Percentiles rank a stretch among this genome's conserved stretches.
Conservation (phyloP, 2,329 filamentous ascomycete species). For the Cladosporium sp. region DNA sequence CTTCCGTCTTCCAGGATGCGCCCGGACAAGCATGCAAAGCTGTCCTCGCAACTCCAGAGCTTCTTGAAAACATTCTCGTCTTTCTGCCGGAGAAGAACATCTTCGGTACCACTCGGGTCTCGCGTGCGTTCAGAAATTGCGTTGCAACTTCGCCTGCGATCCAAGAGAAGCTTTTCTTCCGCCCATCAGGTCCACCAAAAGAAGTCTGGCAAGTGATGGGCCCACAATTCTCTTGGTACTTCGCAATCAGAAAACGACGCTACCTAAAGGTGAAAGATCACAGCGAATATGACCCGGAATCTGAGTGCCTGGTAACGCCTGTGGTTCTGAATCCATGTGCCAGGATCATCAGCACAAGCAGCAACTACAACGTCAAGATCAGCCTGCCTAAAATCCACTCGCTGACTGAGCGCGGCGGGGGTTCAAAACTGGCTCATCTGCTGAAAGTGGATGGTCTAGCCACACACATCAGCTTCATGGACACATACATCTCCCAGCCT, state of each 20-base stretch:
- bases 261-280: neutral
- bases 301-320: neutral
- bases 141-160: neutral
- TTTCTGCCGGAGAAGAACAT: neutral
- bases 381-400: neutral
- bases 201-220: neutral
- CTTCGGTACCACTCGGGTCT: neutral
- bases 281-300: neutral
- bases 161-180: constrained; percentile 6
- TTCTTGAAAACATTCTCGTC: constrained; percentile 19
- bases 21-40: neutral
- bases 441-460: neutral
- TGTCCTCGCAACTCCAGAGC: constrained; percentile 20
- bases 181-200: neutral
- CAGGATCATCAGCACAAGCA: neutral
- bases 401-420: neutral
- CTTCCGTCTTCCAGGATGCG: no score
- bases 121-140: neutral
- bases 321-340: neutral
- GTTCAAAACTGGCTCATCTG: neutral
- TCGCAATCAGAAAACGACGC: neutral
- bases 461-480: neutral
- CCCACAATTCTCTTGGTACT: neutral
- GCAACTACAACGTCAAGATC: neutral
- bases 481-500: neutral